Percentiles rank a stretch among this genome's conserved stretches.
Evolutionary conservation across 169 alveolate species (phyloP).

Genomic region (Cryptosporidium felis): DNA sequence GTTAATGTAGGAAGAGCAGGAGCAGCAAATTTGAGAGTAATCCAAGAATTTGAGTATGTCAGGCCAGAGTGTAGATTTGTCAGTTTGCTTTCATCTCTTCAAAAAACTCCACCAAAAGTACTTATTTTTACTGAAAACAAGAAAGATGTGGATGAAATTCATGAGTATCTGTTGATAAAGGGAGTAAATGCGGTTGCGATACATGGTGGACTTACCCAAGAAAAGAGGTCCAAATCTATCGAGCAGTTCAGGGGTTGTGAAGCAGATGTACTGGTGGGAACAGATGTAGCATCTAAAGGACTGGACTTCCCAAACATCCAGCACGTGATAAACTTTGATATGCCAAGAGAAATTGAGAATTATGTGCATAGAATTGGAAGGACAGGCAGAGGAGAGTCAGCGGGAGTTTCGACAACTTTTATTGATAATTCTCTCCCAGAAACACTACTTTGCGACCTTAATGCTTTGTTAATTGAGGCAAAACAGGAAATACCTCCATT

Average conservation of each 20-base stretch:
- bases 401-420: conserved; percentile 95
- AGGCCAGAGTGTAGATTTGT: conserved; percentile 90
- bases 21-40: conserved; percentile 90
- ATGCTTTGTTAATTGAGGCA: conserved; percentile 90
- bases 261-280: conserved; percentile 88
- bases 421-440: conserved; percentile 84
- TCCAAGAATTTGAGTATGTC: conserved; percentile 92
- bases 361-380: conserved; percentile 99
- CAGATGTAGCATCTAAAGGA: conserved; percentile 97
- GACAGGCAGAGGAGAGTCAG: conserved; percentile 97
- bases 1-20: conserved; percentile 94
- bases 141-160: conserved; percentile 94
- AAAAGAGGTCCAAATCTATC: conserved; percentile 86
- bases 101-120: conserved; percentile 95
- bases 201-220: conserved; percentile 91
- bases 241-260: conserved; percentile 82
- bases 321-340: conserved; percentile 97
- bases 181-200: conserved; percentile 90
- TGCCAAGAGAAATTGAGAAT: conserved; percentile 96
- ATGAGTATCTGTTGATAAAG: conserved; percentile 88
- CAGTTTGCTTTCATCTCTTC: conserved; percentile 86
- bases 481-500: conserved; percentile 89
- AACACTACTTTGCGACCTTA: conserved; percentile 84
- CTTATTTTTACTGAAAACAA: conserved; percentile 93
- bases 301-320: conserved; percentile 95